Percentiles rank a stretch among this genome's conserved stretches.
Conservation (phyloP, 306 rosid genomes). For the Gastrolobium villosum region DNA sequence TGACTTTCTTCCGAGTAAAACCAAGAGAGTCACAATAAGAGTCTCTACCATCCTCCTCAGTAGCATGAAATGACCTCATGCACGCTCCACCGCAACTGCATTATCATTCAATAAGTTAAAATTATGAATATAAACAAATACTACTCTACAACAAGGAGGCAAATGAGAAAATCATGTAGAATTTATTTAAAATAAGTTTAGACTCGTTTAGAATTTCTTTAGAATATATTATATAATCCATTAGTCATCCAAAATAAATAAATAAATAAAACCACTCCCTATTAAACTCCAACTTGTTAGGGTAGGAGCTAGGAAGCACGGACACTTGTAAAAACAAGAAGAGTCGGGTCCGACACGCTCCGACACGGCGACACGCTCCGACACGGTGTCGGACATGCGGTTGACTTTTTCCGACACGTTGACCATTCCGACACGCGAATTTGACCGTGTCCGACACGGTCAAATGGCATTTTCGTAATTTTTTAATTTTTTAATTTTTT, state of each 20-base stretch:
- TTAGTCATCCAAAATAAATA: background rate
- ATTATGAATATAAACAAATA: conserved; percentile 8
- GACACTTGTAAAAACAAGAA: too few species aligned
- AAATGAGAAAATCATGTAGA: background rate
- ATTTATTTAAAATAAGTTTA: background rate
- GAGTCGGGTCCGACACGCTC: too few species aligned
- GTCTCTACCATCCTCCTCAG: conserved; percentile 63
- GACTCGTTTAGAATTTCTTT: background rate
- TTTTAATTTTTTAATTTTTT: too few species aligned
- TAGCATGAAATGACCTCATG: conserved; percentile 91
- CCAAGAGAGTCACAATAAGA: conserved; percentile 78
- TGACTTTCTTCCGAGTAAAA: conserved; percentile 66
- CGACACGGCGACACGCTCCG: too few species aligned
- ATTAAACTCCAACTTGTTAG: too few species aligned
- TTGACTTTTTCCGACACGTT: too few species aligned
- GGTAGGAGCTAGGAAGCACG: too few species aligned
- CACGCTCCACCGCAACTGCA: conserved; percentile 94
- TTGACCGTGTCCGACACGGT: too few species aligned
- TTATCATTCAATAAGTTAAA: conserved; percentile 16
- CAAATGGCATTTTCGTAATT: too few species aligned
- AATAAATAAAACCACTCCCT: too few species aligned
- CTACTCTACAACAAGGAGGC: background rate
- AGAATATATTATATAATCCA: conserved; percentile 7
- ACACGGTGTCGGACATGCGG: too few species aligned
- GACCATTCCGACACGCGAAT: too few species aligned